Evolutionary conservation across 2,329 filamentous ascomycete species (phyloP), one percentile per base, ranked within the genome.

Genomic region (Myriosclerotinia curreyana): DNA sequence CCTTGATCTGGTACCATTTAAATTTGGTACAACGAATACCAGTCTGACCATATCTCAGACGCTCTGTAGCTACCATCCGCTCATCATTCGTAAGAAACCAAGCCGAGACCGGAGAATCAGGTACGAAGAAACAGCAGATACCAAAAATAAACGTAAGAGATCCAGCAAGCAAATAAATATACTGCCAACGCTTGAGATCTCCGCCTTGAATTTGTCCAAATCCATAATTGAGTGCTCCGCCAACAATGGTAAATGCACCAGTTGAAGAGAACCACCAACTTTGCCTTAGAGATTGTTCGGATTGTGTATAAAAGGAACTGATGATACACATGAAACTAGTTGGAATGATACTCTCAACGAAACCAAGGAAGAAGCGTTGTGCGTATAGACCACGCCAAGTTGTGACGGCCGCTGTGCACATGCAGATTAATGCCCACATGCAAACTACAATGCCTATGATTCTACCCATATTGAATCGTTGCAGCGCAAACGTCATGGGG

Each of bases 401-500:
- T 0, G 83, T 86, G 0, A 91, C 86, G 0, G 84, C 84, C 0
- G 88, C 88, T 0, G 89, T 91, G 20, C 85, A 78, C 78, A 89
- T 86, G 74, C 88, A 91, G 4, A 88, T 79, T 8, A 81, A 75
- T 0, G 86, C 81, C 90, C 89, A 92, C 8, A 88, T 61, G 58
- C 90, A 76, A 2, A 90, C 86, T 2, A 87, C 77, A 15, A 71
- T 78, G 15, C 88, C 87, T 3, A 92, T 80, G 1, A 89, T 83
- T 54, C 81, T 80, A n/a, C 86, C 83, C 1, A 85, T 80, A 65
- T 85, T 79, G 77, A 91, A 89, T 25, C 84, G 83, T 74, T 92
- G 89, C 1, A 91, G 78, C 0, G 83, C 78, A 66, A 88, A 90
- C 0, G 87, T 87, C 83, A 91, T 86, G 1, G 89, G 89, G 67